Evolutionary conservation across 2,329 filamentous ascomycete species (phyloP), one percentile per base, ranked within the genome.

Genomic region (Pyrenophora seminiperda): DNA sequence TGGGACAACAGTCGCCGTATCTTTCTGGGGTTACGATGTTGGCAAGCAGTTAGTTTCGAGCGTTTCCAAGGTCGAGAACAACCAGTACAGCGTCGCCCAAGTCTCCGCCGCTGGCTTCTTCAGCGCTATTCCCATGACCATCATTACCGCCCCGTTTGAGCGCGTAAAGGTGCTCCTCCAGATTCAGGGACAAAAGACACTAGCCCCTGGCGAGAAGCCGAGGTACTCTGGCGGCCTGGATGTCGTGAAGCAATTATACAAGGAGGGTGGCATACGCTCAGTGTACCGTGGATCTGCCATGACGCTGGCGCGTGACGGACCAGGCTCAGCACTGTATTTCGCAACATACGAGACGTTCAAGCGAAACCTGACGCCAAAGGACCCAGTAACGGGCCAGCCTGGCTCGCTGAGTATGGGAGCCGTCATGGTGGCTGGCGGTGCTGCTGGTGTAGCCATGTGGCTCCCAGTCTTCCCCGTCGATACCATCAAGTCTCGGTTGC

Each of bases 61-160:
- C 54, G 75, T 88, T 61, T 87, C 86, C 27, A 80, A 82, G 13
- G 84, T 84, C 49, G 79, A 86, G 60, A 85, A 90, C 74, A 79
- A 83, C 43, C 83, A 87, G 62, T 90, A 90, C 77, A 85, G 86
- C 51, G 91, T 97, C 68, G 88, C 81, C 34, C 94, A 99, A 75
- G 86, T 95, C 76, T 94, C 90, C 27, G 84, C 90, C 29, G 94
- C 94, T 11, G 94, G 94, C 58, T 97, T 97, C 66, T 75, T 99
- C 83, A 96, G 90, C 70, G 94, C 94, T 54, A 89, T 99, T 53
- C 94, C 94, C 67, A 96, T 96, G 91, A 99, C 94, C 3, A 77
- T 90, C 75, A 97, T 99, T 78, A 97, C 94, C n/a, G 94, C 94
- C 4, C 94, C 94, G 54, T 97, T 99, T 73, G 94, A 99, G 82